Percentiles rank a stretch among this genome's conserved stretches.
Conservation (phyloP, 352 stramenopile genomes). For the Blastocystis sp. region DNA sequence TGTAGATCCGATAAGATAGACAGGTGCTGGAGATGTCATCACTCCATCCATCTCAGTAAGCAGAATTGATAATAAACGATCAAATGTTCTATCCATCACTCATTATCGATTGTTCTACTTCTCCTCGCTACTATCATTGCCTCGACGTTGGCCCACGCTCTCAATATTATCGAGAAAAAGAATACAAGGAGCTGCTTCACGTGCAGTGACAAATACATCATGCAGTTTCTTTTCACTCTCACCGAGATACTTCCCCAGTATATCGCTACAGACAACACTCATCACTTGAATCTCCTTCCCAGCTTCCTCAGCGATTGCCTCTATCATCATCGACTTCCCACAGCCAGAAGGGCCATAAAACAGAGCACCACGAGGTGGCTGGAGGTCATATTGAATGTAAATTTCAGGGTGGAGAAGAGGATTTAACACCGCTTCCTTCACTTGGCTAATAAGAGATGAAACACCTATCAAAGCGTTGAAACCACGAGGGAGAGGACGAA, state of each 20-base stretch:
- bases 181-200: conserved; percentile 77
- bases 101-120: conserved; percentile 63
- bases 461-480: conserved; percentile 30
- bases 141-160: conserved; percentile 74
- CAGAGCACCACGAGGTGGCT: conserved; percentile 61
- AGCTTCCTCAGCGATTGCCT: conserved; percentile 54
- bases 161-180: conserved; percentile 86
- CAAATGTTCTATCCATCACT: conserved; percentile 69
- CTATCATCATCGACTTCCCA: conserved; percentile 62
- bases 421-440: conserved; percentile 12
- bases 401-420: conserved; percentile 41
- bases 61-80: conserved; percentile 79
- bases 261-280: conserved; percentile 76
- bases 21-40: background rate
- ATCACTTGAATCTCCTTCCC: conserved; percentile 69
- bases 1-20: conserved; percentile 77
- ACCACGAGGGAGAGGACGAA: background rate
- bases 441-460: background rate
- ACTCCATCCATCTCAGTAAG: conserved; percentile 78
- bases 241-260: conserved; percentile 75
- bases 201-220: conserved; percentile 77
- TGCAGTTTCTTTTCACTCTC: conserved; percentile 78
- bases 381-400: conserved; percentile 12
- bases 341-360: conserved; percentile 65
- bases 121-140: conserved; percentile 81